These are phyloP conservation scores for Aspergillus sp. DNA, from an alignment of 2,329 filamentous ascomycete species.

Conservation along the genomic window DNA sequence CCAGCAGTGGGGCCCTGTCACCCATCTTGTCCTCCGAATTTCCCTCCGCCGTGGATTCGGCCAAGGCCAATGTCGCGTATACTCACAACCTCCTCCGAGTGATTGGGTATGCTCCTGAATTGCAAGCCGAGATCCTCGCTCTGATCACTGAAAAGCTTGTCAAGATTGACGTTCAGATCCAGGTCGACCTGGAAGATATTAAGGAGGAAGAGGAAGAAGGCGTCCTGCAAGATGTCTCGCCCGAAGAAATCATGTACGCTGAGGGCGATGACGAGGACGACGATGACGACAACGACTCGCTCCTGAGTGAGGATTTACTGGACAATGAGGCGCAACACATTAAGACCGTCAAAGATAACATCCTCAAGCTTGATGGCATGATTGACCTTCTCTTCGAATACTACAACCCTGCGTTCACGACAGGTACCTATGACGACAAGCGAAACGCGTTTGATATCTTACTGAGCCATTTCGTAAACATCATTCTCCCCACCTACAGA, in stretches of 20 bases:
- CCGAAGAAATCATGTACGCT: slow-evolving; percentile 29
- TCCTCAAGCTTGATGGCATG: slow-evolving; percentile 87
- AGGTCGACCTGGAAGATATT: slow-evolving; percentile 86
- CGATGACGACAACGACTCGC: slow-evolving; percentile 58
- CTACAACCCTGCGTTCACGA: slow-evolving; percentile 71
- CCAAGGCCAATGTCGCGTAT: slow-evolving; percentile 80
- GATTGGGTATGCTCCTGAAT: slow-evolving; percentile 72
- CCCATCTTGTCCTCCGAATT: slow-evolving; percentile 68
- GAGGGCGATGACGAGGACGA: slow-evolving; percentile 63
- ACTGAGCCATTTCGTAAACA: slow-evolving; percentile 79
- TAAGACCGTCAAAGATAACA: slow-evolving; percentile 75
- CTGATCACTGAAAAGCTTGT: slow-evolving; percentile 83
- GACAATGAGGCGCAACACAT: slow-evolving; percentile 48
- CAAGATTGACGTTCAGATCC: slow-evolving; percentile 93
- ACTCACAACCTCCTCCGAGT: slow-evolving; percentile 79
- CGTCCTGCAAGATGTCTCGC: slow-evolving; percentile 51
- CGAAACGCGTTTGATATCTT: slow-evolving; percentile 75
- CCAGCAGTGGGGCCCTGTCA: slow-evolving; percentile 69
- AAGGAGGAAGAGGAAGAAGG: slow-evolving; percentile 83
- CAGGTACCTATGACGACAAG: slow-evolving; percentile 67
- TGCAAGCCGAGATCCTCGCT: slow-evolving; percentile 77
- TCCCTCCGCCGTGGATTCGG: slow-evolving; percentile 73
- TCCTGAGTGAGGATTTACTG: slow-evolving; percentile 61
- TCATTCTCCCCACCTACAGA: slow-evolving; percentile 86
- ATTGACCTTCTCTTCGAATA: slow-evolving; percentile 84